Conservation (phyloP, 169 alveolate genomes). For the Plasmodium vinckei region DNA sequence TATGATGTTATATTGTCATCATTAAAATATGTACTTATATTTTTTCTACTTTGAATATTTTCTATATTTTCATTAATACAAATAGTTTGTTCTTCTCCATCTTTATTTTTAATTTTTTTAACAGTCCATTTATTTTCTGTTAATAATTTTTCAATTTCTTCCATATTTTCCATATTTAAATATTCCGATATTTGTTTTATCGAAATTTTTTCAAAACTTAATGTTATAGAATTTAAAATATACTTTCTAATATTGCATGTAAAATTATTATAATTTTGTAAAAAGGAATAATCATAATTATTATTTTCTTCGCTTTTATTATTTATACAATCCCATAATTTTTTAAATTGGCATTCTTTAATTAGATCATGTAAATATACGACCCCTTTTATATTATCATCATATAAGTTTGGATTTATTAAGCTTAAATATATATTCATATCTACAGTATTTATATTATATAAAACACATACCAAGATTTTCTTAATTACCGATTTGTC, state of each 20-base stretch:
- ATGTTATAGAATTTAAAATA: conserved; percentile 36
- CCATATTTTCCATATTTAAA: conserved; percentile 20
- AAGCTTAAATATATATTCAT: conserved; percentile 68
- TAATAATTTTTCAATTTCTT: conserved; percentile 35
- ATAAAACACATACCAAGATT: conserved; percentile 60
- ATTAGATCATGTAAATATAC: conserved; percentile 51
- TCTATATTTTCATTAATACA: conserved; percentile 67
- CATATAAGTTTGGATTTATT: conserved; percentile 60
- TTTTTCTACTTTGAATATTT: conserved; percentile 34
- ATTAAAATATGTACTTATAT: conserved; percentile 34
- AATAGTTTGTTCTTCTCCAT: conserved; percentile 19
- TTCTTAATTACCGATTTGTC: conserved; percentile 59
- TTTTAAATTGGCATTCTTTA: conserved; percentile 51
- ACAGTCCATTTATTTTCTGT: conserved; percentile 56
- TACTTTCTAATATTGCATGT: conserved; percentile 40
- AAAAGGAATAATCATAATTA: conserved; percentile 57
- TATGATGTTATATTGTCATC: conserved; percentile 59
- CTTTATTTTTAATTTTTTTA: conserved; percentile 34
- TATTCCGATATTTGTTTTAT: conserved; percentile 53
- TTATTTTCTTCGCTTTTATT: conserved; percentile 15
- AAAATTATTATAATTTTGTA: conserved; percentile 33
- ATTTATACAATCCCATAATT: conserved; percentile 58
- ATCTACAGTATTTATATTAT: conserved; percentile 55
- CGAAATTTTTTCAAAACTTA: conserved; percentile 61
- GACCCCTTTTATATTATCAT: conserved; percentile 50